phyloP scores from a whole-genome alignment of 495 filamentous ascomycete genomes.

The Apodospora peruviana region DNA sequence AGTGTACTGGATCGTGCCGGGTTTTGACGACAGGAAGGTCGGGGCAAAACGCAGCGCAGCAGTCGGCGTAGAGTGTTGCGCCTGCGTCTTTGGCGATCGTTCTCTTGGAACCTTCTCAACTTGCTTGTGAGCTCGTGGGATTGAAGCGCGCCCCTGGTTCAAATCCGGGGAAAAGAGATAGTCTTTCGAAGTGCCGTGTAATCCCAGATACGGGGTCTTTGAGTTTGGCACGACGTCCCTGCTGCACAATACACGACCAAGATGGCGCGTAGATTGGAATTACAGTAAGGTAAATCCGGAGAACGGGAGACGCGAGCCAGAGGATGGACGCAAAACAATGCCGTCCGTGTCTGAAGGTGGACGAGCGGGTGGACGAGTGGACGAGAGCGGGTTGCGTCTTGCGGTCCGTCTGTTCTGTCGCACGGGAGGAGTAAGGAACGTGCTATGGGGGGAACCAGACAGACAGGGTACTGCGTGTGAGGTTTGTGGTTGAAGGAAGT shows the following conservation, averaged over 20 bases:
- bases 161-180: too few relatives aligned
- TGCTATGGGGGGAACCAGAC: background rate
- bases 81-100: too few relatives aligned
- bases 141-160: too few relatives aligned
- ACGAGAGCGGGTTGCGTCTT: too few relatives aligned
- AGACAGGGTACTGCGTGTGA: background rate
- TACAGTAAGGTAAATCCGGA: conserved; percentile 16
- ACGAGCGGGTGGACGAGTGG: background rate
- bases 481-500: conserved; percentile 7
- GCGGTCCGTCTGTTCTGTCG: background rate
- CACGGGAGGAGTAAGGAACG: background rate
- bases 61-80: too few relatives aligned
- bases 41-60: too few relatives aligned
- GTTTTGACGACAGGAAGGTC: too few relatives aligned
- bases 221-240: background rate
- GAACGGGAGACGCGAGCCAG: conserved; percentile 13
- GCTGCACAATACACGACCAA: background rate
- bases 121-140: too few relatives aligned
- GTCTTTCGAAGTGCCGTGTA: too few relatives aligned
- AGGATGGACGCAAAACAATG: conserved; percentile 18
- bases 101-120: too few relatives aligned
- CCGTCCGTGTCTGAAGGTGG: conserved; percentile 14
- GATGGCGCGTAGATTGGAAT: conserved; percentile 7
- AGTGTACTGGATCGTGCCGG: too few relatives aligned
- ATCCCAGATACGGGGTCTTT: too few relatives aligned